phyloP scores from a whole-genome alignment of 2,329 filamentous ascomycete genomes.

The Paraconiothyrium brasiliense region DNA sequence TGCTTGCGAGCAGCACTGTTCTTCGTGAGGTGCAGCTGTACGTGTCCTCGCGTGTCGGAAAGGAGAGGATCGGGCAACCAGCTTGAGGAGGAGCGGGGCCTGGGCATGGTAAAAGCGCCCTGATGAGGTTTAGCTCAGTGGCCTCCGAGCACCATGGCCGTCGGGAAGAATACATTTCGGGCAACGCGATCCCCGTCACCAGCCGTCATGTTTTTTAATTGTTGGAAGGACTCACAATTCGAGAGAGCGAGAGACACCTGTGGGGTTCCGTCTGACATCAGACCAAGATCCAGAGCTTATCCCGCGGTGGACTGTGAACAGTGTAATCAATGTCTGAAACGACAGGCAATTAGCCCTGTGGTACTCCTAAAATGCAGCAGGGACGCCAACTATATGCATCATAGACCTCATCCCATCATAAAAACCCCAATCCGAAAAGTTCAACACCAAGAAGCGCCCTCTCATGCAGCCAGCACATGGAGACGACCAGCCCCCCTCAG shows the following conservation, averaged over 20 bases:
- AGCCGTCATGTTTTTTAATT: neutral
- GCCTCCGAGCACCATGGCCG: conserved; percentile 3
- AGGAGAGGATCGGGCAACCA: neutral
- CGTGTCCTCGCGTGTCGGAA: neutral
- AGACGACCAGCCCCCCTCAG: neutral
- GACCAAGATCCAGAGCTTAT: too few species aligned
- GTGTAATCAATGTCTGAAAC: neutral
- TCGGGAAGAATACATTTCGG: conserved; percentile 7
- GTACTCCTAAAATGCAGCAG: conserved; percentile 5
- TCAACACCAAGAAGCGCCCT: neutral
- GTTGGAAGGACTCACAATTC: too few species aligned
- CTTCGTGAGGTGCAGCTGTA: neutral
- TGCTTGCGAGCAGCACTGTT: neutral
- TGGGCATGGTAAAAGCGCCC: conserved; percentile 1
- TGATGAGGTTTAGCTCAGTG: conserved; percentile 1
- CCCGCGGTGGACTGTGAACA: too few species aligned
- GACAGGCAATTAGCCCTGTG: neutral
- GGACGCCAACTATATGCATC: conserved; percentile 7
- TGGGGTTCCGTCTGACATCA: too few species aligned
- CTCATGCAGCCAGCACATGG: conserved; percentile 4
- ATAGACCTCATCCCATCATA: neutral
- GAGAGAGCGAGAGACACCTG: too few species aligned
- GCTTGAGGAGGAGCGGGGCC: neutral
- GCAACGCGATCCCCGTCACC: conserved; percentile 9
- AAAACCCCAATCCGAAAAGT: neutral